Evolutionary conservation across 2,329 filamentous ascomycete genomes (phyloP).

Genomic region (Dactylellina sp.): DNA sequence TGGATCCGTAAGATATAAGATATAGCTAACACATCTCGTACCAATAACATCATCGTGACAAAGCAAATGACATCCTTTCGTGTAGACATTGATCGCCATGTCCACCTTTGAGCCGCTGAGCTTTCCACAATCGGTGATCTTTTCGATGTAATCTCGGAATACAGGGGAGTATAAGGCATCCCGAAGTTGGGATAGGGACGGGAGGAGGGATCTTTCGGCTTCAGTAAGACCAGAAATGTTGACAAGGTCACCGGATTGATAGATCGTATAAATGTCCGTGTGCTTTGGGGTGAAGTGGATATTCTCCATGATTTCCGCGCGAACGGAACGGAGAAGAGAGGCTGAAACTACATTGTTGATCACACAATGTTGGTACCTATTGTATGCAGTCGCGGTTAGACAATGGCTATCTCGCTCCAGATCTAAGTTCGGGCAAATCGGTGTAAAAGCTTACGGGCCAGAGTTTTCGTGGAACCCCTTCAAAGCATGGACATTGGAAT

Average conservation of each 20-base stretch:
- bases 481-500: constrained; percentile 71
- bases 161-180: constrained; percentile 91
- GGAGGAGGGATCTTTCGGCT: constrained; percentile 83
- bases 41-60: constrained; percentile 99
- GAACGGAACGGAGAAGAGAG: constrained; percentile 83
- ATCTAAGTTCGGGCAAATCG: neutral
- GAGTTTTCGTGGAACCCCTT: constrained; percentile 74
- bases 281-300: constrained; percentile 98
- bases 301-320: constrained; percentile 86
- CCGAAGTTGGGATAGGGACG: constrained; percentile 89
- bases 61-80: constrained; percentile 91
- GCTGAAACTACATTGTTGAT: constrained; percentile 85
- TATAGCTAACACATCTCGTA: constrained; percentile 95
- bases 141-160: constrained; percentile 89
- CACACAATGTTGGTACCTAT: constrained; percentile 88
- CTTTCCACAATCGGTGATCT: constrained; percentile 85
- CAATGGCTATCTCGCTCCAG: neutral
- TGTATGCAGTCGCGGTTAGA: constrained; percentile 23
- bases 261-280: constrained; percentile 99
- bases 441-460: constrained; percentile 65
- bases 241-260: constrained; percentile 96
- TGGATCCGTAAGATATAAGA: constrained; percentile 93
- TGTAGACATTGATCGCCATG: constrained; percentile 99
- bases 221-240: constrained; percentile 95
- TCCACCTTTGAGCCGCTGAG: constrained; percentile 95